phyloP scores from a whole-genome alignment of 352 stramenopile genomes.

The Pelagophyceae sp. region DNA sequence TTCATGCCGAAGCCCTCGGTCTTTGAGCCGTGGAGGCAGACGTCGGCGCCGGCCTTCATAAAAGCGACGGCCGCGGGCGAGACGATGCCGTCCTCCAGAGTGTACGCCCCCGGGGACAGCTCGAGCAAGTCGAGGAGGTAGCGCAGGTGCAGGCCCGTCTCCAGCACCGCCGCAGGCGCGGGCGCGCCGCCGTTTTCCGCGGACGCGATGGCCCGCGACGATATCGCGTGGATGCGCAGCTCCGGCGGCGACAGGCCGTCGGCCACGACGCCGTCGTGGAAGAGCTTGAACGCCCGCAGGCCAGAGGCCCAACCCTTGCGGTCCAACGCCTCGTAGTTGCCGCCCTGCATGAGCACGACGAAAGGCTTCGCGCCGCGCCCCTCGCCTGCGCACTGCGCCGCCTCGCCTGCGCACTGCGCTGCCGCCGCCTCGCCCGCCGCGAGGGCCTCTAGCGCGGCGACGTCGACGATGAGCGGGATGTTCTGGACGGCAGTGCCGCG shows the following conservation, averaged over 20 bases:
- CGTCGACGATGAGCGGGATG: slow-evolving; percentile 19
- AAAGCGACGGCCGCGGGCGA: slow-evolving; percentile 2
- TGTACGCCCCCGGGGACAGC: slow-evolving; percentile 20
- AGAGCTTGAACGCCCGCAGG: no score
- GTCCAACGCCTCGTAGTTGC: slow-evolving; percentile 25
- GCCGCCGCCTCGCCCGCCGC: no score
- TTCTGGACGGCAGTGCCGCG: not conserved
- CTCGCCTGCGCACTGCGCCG: not conserved
- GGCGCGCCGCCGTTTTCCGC: not conserved
- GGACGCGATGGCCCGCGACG: slow-evolving; percentile 7
- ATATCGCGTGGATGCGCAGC: slow-evolving; percentile 26
- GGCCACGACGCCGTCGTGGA: slow-evolving; percentile 23
- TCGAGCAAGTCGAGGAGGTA: not conserved
- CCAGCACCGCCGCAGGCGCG: slow-evolving; percentile 13
- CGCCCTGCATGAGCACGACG: slow-evolving; percentile 24
- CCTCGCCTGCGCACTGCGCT: no score
- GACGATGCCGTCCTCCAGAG: slow-evolving; percentile 15
- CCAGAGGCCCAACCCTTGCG: no score
- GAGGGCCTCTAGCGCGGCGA: no score
- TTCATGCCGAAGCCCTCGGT: slow-evolving; percentile 31
- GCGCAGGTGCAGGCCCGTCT: not conserved
- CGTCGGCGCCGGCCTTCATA: slow-evolving; percentile 21
- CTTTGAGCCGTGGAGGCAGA: slow-evolving; percentile 23
- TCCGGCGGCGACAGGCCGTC: slow-evolving; percentile 11
- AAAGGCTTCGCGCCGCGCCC: slow-evolving; percentile 14